These are phyloP conservation scores for Trichoderma parareesei DNA, from an alignment of 495 filamentous ascomycete genomes.

Conservation along the genomic window DNA sequence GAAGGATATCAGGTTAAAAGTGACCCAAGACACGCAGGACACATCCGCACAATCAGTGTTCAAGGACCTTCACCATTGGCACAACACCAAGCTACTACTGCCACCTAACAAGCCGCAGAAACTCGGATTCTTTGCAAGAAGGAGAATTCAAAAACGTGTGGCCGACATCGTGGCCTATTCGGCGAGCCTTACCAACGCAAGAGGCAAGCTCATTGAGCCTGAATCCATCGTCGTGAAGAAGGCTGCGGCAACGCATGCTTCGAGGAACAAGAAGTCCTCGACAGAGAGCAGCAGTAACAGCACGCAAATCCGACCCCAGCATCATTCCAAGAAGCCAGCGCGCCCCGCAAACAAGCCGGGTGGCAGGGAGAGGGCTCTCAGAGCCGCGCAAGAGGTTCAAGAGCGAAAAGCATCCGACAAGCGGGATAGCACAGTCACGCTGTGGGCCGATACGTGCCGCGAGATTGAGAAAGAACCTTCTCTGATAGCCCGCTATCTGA, in stretches of 20 bases:
- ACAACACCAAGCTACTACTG: slow-evolving; percentile 47
- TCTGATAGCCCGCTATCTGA: slow-evolving; percentile 31
- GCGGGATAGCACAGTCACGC: slow-evolving; percentile 16
- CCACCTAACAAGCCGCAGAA: slow-evolving; percentile 13
- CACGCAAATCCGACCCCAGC: slow-evolving; percentile 5
- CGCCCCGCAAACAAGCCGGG: slow-evolving; percentile 9
- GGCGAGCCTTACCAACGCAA: slow-evolving; percentile 57
- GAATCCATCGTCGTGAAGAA: slow-evolving; percentile 45
- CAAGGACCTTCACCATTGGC: slow-evolving; percentile 57
- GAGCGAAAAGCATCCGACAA: slow-evolving; percentile 21
- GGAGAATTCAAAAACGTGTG: slow-evolving; percentile 41
- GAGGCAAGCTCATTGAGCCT: slow-evolving; percentile 54
- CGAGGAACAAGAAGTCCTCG: slow-evolving; percentile 15
- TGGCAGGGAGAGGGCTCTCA: not conserved
- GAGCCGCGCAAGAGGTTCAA: not conserved
- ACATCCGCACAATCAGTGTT: slow-evolving; percentile 30
- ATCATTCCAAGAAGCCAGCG: not conserved
- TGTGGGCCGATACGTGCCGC: slow-evolving; percentile 18
- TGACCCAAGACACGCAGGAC: slow-evolving; percentile 20
- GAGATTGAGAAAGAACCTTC: slow-evolving; percentile 27
- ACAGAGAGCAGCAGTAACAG: slow-evolving; percentile 16
- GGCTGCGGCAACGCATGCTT: slow-evolving; percentile 4
- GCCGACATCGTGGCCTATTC: slow-evolving; percentile 60
- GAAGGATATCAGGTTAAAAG: slow-evolving; percentile 38
- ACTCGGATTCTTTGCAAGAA: slow-evolving; percentile 19